phyloP scores from a whole-genome alignment of 805 yeast genomes.

The Wickerhamomyces queroliae region DNA sequence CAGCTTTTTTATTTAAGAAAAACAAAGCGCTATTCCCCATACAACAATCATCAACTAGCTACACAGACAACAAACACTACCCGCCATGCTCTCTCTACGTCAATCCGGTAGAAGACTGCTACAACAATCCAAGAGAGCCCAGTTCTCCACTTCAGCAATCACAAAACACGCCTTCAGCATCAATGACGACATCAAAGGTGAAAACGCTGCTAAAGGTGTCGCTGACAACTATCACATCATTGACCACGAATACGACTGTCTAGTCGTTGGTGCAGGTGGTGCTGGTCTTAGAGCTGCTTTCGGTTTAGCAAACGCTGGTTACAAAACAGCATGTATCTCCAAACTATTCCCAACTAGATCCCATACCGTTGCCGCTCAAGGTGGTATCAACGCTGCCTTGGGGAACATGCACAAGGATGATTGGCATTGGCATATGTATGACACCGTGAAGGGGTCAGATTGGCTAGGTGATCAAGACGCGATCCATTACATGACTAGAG shows the following conservation, averaged over 20 bases:
- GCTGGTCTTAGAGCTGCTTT: conserved; percentile 99
- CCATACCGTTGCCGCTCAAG: conserved; percentile 99
- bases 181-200: conserved; percentile 39
- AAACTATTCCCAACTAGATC: conserved; percentile 97
- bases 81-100: conserved; percentile 18
- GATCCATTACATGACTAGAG: conserved; percentile 97
- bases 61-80: not conserved
- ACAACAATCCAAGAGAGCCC: conserved; percentile 5
- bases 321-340: conserved; percentile 94
- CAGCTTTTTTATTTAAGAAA: too few relatives aligned
- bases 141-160: conserved; percentile 19
- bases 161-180: conserved; percentile 23
- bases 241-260: conserved; percentile 97
- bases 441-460: conserved; percentile 97
- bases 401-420: conserved; percentile 98
- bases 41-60: not conserved
- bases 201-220: conserved; percentile 47
- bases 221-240: conserved; percentile 80
- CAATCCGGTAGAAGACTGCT: conserved; percentile 16
- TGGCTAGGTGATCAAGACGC: conserved; percentile 99
- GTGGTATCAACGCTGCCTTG: conserved; percentile 98
- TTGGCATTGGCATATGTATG: conserved; percentile 99
- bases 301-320: conserved; percentile 95
- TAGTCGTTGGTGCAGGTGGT: conserved; percentile 99
- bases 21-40: too few relatives aligned